Base-by-base conservation (phyloP, 441 rosid genomes). In the Arabidopsis hybrid region DNA sequence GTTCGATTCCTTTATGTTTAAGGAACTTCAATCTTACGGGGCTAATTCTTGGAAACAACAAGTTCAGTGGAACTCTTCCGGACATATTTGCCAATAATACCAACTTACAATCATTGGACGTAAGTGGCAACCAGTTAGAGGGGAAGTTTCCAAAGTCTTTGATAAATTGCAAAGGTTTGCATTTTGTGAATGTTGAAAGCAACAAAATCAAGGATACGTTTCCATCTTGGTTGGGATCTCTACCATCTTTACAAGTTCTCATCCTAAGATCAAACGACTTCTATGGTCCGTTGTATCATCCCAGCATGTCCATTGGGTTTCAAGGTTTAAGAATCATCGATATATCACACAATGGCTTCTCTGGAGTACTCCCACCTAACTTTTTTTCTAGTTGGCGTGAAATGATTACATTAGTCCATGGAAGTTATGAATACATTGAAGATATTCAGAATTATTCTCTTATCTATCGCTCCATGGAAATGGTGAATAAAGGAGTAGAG, bases 261-360 rank as follows among this genome's bases (percentile, higher is more conserved):
- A 72, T 52, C 14, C 76, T 72, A 10, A 39, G 65, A 14, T 78
- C 81, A 31, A 78, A 72, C 65, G 7, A 61, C 0, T 78, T 78
- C 2, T 58, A 49, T 12, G 78, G 78, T 1, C 17, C 59, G 2
- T 31, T 74, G 52, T 17, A n/a, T 40, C 40, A 71, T 52, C 6
- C 0, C 11, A 5, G 55, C 10, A 16, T 45, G n/a, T 12, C 70
- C 11, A 14, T 18, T 36, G 70, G 72, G 52, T 77, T 57, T 72
- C 49, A 45, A 21, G 5, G 65, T 34, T 45, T 67, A 45, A 69
- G 32, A 69, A 29, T 68, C 21, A 46, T 69, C 0, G 80, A 71
- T 53, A 26, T 64, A n/a, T 70, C 80, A 46, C 40, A 65, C 38
- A 77, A 64, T 42, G 71, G 6, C 42, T 77, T 77, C 67, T 58